Evolutionary conservation across 768 basidiomycete genomes (phyloP), one percentile per base, ranked within the genome.

Genomic region (Suillus placidus): DNA sequence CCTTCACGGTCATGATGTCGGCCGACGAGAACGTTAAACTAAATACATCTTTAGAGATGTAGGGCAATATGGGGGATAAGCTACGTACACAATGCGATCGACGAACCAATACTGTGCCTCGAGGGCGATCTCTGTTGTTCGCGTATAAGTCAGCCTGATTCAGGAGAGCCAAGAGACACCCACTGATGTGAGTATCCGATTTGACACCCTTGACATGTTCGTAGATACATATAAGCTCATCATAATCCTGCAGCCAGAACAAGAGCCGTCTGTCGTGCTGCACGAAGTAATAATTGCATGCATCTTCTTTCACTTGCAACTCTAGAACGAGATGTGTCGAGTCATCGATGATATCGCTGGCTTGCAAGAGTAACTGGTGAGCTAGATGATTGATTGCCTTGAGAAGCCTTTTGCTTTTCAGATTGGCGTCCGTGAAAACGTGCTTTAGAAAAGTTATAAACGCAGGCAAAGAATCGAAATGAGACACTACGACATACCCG

Each of bases 231-330:
- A 63, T 64, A 4, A 80, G 74, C 1, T 79, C 68, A 6, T 55
- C 23, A 30, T 77, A 80, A 0, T 76, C 66, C 38, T 85, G 80
- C 37, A 85, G 63, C 78, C 82, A 88, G 64, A 87, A 87, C 14
- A 86, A 72, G 8, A 73, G 70, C 16, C 81, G 79, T 0, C 71
- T 72, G 0, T 68, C 38, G 61, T 86, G 84, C 62, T 84, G 76
- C 13, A 79, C 81, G 56, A 81, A 82, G 66, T 85, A 85, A 69
- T 85, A 85, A 66, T 76, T 30, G 5, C 64, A 65, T 42, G 12
- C 18, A 2, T 40, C 57, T 26, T 16, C 37, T 38, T 38, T 26
- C 16, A 0, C 40, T 23, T 14, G 30, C 35, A 64, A 35, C 35
- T 64, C 63, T n/a, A 64, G 10, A 42, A 62, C 63, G 1, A 64